Base-by-base conservation (phyloP, 441 rosid species). In the Erysimum cheiri region DNA sequence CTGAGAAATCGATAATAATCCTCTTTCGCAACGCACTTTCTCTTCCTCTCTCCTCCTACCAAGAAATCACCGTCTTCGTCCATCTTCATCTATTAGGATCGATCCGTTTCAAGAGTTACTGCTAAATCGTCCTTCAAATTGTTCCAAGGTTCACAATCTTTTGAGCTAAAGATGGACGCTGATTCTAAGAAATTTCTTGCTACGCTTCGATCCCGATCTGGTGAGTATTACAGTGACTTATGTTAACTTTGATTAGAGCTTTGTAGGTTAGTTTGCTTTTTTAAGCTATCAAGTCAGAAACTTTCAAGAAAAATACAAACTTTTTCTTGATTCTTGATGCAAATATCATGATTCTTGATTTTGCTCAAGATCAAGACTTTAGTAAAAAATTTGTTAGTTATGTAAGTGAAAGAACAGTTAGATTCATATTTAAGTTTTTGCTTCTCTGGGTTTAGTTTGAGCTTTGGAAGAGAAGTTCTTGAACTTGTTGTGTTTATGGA, bases 151-250 rank as follows among this genome's bases (percentile, higher is more conserved):
- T 71, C 62, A 2, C 15, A 17, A 44, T 5, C 6, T 33, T 46
- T 6, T 26, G 6, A 50, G 8, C n/a, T 22, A 44, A 90, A 78
- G 65, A 95, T 90, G 98, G 99, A 95, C 69, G 88, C 90, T 76
- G 97, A 95, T 73, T 87, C 91, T 14, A 92, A 78, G 83, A 80
- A 93, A 77, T 85, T 88, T 77, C 88, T 87, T 65, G 80, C 94
- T 1, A 84, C 88, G 72, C 92, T 76, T 64, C 75, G 75, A 70
- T 86, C 97, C 74, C 88, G 92, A 87, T 83, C 92, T 75, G 91
- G 92, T 90, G 44, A 84, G 84, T 41, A 32, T 36, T 8, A 24
- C 41, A 15, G 35, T 54, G 14, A 2, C 54, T 19, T 72, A 15
- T 10, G 1, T 62, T 5, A 48, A 31, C 41, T 26, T 26, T 28